These are phyloP conservation scores for Trichoderma polysporum DNA, from an alignment of 2,329 filamentous ascomycete species.

Conservation along the genomic window DNA sequence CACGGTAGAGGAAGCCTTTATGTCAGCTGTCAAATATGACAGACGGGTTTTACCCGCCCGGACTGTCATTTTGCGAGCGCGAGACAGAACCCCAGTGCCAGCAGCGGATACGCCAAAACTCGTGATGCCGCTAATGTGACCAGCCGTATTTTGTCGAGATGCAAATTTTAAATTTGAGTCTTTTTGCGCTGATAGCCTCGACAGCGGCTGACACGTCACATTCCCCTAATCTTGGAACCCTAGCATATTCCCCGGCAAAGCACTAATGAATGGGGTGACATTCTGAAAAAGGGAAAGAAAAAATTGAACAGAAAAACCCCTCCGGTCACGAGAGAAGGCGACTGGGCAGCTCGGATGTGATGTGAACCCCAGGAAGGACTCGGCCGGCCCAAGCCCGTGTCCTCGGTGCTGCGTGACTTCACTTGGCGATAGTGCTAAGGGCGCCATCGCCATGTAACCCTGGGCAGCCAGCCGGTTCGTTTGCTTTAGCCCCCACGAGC, in stretches of 20 bases:
- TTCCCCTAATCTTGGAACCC: conserved; percentile 2
- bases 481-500: conserved; percentile 9
- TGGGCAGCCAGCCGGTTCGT: background rate
- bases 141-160: conserved; percentile 10
- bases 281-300: background rate
- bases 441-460: conserved; percentile 12
- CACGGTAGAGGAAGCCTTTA: background rate
- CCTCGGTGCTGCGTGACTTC: conserved; percentile 27
- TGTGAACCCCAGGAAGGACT: conserved; percentile 24
- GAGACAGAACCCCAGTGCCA: background rate
- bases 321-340: background rate
- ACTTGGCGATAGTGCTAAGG: conserved; percentile 12
- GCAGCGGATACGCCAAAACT: background rate
- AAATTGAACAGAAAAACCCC: background rate
- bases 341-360: conserved; percentile 10
- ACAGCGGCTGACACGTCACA: conserved; percentile 13
- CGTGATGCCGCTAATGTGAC: background rate
- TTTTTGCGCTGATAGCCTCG: background rate
- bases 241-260: background rate
- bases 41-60: background rate
- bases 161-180: conserved; percentile 11
- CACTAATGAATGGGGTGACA: background rate
- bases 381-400: conserved; percentile 34
- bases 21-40: conserved; percentile 14
- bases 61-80: background rate